These are phyloP conservation scores for Lyophyllum atratum DNA, from an alignment of 768 basidiomycete species.

Conservation along the genomic window DNA sequence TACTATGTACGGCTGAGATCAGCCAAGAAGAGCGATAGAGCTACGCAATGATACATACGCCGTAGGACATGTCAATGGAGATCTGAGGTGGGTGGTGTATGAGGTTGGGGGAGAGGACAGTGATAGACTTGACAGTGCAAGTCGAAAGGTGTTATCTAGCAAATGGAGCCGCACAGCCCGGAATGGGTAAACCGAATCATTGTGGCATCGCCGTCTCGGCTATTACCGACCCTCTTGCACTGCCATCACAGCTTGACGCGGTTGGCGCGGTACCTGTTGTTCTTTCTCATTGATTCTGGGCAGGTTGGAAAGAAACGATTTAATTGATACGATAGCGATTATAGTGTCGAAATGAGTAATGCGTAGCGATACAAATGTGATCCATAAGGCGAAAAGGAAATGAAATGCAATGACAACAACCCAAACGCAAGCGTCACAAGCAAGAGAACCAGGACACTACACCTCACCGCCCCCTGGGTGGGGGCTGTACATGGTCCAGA, in stretches of 20 bases:
- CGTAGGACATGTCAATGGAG: conserved; percentile 36
- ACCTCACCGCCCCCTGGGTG: conserved; percentile 14
- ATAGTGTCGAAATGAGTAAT: not conserved
- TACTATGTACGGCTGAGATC: conserved; percentile 9
- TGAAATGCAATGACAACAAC: not conserved
- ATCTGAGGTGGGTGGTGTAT: not conserved
- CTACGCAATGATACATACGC: conserved; percentile 19
- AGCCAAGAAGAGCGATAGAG: not conserved
- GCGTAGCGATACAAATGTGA: conserved; percentile 15
- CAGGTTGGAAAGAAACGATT: too few species aligned
- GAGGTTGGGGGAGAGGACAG: not conserved
- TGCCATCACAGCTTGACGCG: not conserved
- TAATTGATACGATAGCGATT: not conserved
- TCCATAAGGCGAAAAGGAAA: conserved; percentile 6
- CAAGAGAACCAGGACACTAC: not conserved
- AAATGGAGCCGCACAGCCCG: conserved; percentile 3
- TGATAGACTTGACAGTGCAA: not conserved
- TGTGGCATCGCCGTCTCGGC: conserved; percentile 5
- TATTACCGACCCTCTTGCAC: conserved; percentile 5
- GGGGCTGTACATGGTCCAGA: conserved; percentile 11
- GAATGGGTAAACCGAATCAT: not conserved
- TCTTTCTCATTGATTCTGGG: not conserved
- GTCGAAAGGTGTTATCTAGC: not conserved
- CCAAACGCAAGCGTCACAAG: not conserved
- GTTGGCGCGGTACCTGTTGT: not conserved